Conservation (phyloP, 2,329 filamentous ascomycete genomes). For the Myotisia sp. region DNA sequence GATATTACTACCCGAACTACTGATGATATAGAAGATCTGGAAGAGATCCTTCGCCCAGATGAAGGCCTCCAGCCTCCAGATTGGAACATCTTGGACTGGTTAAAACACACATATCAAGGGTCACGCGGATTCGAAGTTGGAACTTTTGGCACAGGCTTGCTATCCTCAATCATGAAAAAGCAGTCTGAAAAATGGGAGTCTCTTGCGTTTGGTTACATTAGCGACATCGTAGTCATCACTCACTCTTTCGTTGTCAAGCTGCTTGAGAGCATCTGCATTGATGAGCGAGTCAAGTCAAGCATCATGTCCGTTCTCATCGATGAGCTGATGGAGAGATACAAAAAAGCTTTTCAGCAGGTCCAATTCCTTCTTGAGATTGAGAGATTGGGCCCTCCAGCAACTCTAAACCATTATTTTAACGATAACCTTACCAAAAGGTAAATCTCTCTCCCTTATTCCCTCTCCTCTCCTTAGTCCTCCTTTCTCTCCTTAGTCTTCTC, state of each 20-base stretch:
- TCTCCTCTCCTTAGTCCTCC: too few species aligned
- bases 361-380: slow-evolving; percentile 42
- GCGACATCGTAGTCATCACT: slow-evolving; percentile 37
- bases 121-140: slow-evolving; percentile 44
- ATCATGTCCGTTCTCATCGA: slow-evolving; percentile 35
- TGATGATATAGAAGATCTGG: slow-evolving; percentile 8
- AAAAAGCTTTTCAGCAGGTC: slow-evolving; percentile 35
- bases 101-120: slow-evolving; percentile 28
- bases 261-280: slow-evolving; percentile 32
- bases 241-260: slow-evolving; percentile 39
- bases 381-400: slow-evolving; percentile 32
- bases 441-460: not conserved
- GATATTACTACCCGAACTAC: slow-evolving; percentile 1
- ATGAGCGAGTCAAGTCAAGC: slow-evolving; percentile 30
- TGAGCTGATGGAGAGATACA: slow-evolving; percentile 34
- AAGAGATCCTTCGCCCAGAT: slow-evolving; percentile 12
- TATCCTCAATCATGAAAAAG: slow-evolving; percentile 33
- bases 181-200: slow-evolving; percentile 42
- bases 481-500: too few species aligned
- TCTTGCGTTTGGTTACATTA: slow-evolving; percentile 37
- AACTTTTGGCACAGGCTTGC: slow-evolving; percentile 26
- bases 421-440: slow-evolving; percentile 30
- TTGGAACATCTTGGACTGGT: slow-evolving; percentile 31
- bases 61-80: slow-evolving; percentile 9
- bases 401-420: slow-evolving; percentile 40